These are phyloP conservation scores for Ophiostoma fasciatum DNA, from an alignment of 2,329 filamentous ascomycete species.

Conservation along the genomic window DNA sequence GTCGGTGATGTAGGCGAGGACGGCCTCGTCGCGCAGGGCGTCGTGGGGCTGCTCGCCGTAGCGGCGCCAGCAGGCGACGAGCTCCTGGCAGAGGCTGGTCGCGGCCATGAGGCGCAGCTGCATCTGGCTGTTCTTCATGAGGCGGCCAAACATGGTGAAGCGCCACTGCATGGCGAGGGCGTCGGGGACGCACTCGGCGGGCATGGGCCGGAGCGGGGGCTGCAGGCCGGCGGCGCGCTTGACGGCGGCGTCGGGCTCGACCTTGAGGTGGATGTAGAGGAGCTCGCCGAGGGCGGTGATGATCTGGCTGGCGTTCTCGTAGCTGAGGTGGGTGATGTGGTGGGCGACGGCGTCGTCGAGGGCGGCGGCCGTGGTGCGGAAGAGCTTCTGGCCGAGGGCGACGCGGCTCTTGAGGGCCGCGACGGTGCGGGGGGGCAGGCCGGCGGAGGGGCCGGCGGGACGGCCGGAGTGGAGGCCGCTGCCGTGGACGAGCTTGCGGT, in stretches of 20 bases:
- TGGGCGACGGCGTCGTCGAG: slow-evolving; percentile 38
- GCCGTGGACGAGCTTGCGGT: slow-evolving; percentile 13
- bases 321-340: slow-evolving; percentile 34
- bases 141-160: slow-evolving; percentile 51
- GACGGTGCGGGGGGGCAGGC: neutral
- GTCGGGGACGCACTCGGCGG: slow-evolving; percentile 25
- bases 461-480: no score
- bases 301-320: slow-evolving; percentile 26
- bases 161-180: slow-evolving; percentile 51
- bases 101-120: slow-evolving; percentile 72
- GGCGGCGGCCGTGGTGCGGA: slow-evolving; percentile 25
- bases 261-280: slow-evolving; percentile 25
- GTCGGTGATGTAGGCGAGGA: slow-evolving; percentile 53
- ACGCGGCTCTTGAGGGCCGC: slow-evolving; percentile 9
- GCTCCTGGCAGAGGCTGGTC: slow-evolving; percentile 53
- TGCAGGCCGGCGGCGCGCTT: slow-evolving; percentile 20
- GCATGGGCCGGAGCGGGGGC: slow-evolving; percentile 23
- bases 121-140: slow-evolving; percentile 78
- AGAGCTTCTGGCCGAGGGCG: slow-evolving; percentile 23
- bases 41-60: slow-evolving; percentile 32
- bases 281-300: slow-evolving; percentile 30
- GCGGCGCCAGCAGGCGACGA: slow-evolving; percentile 51
- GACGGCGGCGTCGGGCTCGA: slow-evolving; percentile 21
- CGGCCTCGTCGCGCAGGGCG: slow-evolving; percentile 20
- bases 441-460: no score